Evolutionary conservation across 768 basidiomycete genomes (phyloP), one percentile per base, ranked within the genome.

Genomic region (Gyrodon lividus): DNA sequence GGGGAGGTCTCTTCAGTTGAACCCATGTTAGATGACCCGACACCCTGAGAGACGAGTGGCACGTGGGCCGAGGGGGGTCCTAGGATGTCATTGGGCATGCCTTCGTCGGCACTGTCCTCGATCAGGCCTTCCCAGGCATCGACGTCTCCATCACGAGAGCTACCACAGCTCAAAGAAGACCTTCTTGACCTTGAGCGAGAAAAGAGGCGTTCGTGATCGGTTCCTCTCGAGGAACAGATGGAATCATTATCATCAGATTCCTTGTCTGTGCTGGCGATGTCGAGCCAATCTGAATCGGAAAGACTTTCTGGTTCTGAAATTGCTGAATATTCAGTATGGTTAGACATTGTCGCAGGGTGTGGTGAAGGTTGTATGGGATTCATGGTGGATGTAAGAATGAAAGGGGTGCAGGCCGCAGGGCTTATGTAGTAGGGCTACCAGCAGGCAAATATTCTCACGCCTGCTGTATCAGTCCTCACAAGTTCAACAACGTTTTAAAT

Each of bases 241-340:
- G 86, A 87, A 62, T 86, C 85, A 66, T 81, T 82, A 70, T 84
- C 82, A 62, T 86, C 86, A 31, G 86, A 87, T 48, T 82, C 82
- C 31, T 56, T 59, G 59, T 80, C 80, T 65, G 78, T 81, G 62
- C 82, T 84, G 26, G 85, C 73, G 58, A 91, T 78, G 61, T 90
- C 88, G 62, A 88, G 84, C 89, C 89, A 91, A 69, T 91, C 89
- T 26, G 86, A 88, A 72, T 91, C 89, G 34, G 87, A 90, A 55
- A 81, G 68, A 55, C 69, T 80, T 65, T 86, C 87, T 57, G 77
- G 64, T 65, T 89, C 87, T 60, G 84, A 81, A 68, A 81, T 73
- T 55, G 63, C 64, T 48, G 74, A 72, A 56, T 72, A 70, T 53
- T 71, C 71, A 58, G 69, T 64, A 53, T 64, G 66, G 55, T 75